Conservation (phyloP, 805 yeast genomes). For the Starmerella vitae region DNA sequence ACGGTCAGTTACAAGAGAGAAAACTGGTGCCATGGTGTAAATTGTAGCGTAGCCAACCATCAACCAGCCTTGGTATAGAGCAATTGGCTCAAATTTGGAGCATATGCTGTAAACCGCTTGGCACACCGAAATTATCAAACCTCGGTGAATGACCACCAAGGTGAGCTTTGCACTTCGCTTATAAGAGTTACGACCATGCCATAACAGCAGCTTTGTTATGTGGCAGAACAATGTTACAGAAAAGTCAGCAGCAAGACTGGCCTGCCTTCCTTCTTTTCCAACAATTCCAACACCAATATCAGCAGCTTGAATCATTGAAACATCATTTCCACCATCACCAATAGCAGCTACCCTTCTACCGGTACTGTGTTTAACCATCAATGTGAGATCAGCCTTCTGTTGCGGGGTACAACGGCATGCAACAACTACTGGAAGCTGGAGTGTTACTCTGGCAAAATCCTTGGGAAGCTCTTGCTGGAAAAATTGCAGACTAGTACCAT, state of each 20-base stretch:
- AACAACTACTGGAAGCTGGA: constrained; percentile 79
- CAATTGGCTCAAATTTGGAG: constrained; percentile 83
- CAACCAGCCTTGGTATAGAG: constrained; percentile 87
- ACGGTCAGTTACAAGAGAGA: constrained; percentile 76
- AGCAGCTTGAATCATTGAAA: constrained; percentile 96
- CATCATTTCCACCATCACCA: constrained; percentile 99
- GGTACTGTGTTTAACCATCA: constrained; percentile 60
- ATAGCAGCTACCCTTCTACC: constrained; percentile 91
- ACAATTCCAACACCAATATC: constrained; percentile 99
- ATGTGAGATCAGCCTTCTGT: constrained; percentile 92
- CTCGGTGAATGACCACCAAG: constrained; percentile 94
- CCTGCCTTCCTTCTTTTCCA: constrained; percentile 97
- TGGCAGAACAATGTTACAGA: constrained; percentile 86
- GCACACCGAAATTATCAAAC: constrained; percentile 81
- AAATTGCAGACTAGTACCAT: constrained; percentile 77
- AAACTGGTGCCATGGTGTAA: constrained; percentile 97
- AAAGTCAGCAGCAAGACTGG: constrained; percentile 93
- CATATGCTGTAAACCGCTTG: constrained; percentile 86
- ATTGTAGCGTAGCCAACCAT: constrained; percentile 98
- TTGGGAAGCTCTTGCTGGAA: constrained; percentile 45
- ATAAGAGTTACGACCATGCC: constrained; percentile 98
- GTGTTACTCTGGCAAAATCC: constrained; percentile 60
- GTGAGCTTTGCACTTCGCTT: constrained; percentile 90
- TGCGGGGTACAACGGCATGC: constrained; percentile 99
- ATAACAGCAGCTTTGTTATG: constrained; percentile 67